These are phyloP conservation scores for Ogataea sp. DNA, from an alignment of 805 yeast genomes.

Conservation along the genomic window DNA sequence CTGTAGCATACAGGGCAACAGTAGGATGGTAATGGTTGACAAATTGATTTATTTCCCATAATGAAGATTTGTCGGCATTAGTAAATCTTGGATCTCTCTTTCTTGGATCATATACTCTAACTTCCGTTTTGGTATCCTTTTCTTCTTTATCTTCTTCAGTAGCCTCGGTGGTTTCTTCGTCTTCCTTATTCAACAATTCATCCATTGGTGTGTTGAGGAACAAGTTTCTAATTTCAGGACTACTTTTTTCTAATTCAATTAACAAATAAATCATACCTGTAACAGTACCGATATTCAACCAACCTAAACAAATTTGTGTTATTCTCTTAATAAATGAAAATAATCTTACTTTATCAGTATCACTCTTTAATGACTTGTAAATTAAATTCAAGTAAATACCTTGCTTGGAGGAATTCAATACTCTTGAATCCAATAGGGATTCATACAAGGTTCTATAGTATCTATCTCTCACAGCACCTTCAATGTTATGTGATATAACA, in stretches of 20 bases:
- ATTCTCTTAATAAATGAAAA: slow-evolving; percentile 88
- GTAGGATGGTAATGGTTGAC: slow-evolving; percentile 88
- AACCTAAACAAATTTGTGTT: slow-evolving; percentile 73
- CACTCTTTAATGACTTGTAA: slow-evolving; percentile 75
- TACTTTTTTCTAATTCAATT: slow-evolving; percentile 53
- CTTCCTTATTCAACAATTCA: slow-evolving; percentile 34
- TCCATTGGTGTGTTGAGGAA: slow-evolving; percentile 46
- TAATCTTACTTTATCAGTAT: slow-evolving; percentile 54
- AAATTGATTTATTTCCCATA: slow-evolving; percentile 82
- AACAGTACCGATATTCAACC: slow-evolving; percentile 84
- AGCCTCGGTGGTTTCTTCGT: slow-evolving; percentile 13
- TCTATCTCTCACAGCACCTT: slow-evolving; percentile 40
- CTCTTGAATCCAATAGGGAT: slow-evolving; percentile 75
- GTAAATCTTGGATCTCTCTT: slow-evolving; percentile 91
- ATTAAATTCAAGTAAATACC: slow-evolving; percentile 83
- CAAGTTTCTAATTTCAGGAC: slow-evolving; percentile 62
- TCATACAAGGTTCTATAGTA: slow-evolving; percentile 87
- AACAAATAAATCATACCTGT: slow-evolving; percentile 76
- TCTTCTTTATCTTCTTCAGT: slow-evolving; percentile 7
- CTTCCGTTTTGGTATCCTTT: slow-evolving; percentile 6
- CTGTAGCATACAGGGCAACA: slow-evolving; percentile 68
- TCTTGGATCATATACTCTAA: slow-evolving; percentile 59
- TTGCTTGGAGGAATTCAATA: slow-evolving; percentile 83
- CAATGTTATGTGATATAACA: slow-evolving; percentile 48
- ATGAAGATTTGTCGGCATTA: slow-evolving; percentile 70